Evolutionary conservation across 208 protist species (phyloP), one percentile per base, ranked within the genome.

Genomic region (Trypanosoma melophagium): DNA sequence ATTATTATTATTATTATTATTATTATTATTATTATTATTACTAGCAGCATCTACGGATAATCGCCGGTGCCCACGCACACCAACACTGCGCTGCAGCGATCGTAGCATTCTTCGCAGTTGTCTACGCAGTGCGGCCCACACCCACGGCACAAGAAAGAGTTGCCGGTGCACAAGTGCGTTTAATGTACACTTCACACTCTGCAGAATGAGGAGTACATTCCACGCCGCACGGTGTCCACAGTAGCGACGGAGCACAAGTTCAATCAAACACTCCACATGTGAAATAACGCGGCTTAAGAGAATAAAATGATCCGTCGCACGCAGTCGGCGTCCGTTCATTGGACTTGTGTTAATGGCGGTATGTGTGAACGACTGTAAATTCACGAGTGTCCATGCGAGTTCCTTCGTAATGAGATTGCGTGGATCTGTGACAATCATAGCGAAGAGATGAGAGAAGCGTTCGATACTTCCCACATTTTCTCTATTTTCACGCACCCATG

Each of bases 401-500:
- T 96, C 87, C 21, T 80, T 81, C 38, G 71, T 76, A 19, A 96
- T 66, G 14, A 96, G 67, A 69, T 91, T 84, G 1, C 49, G 51
- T 3, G 83, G 87, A 63, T 92, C 76, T n/a, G 69, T 79, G 17
- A 85, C 52, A 14, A 96, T 55, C 52, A 93, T 71, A 10, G 81
- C 74, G 19, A 87, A 64, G 58, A 83, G 84, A 44, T 81, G 81
- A 16, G 79, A 80, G 16, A 96, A 66, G 41, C 85, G 83, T 66
- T 93, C 86, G 14, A 96, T 72, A 51, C 72, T 79, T 1, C 47
- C 40, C 1, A 83, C 83, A 54, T 81, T 86, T n/a, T 92, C 85
- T 10, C 57, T 65, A 63, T 93, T 89, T 9, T 69, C 52, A n/a
- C 87, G 83, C 5, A 93, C 87, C 90, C 90, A 96, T 21, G 68